These are phyloP conservation scores for Lagenidium sp. DNA, from an alignment of 352 stramenopile species.

Conservation along the genomic window DNA sequence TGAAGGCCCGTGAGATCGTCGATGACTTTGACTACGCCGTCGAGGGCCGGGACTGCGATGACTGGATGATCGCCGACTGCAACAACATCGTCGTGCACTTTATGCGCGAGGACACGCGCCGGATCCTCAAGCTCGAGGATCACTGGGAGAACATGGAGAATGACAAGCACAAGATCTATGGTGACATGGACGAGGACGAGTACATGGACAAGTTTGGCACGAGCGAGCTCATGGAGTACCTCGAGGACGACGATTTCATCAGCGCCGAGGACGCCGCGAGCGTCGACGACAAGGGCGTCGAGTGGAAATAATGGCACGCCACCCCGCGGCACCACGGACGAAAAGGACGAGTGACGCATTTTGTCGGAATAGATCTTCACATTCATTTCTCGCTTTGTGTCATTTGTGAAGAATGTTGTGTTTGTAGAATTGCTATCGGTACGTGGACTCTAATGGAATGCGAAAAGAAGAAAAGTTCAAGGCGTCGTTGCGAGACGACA, in stretches of 20 bases:
- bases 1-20: constrained; percentile 52
- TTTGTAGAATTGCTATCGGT: background rate
- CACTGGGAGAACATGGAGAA: constrained; percentile 83
- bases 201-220: constrained; percentile 86
- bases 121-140: constrained; percentile 67
- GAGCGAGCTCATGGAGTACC: constrained; percentile 78
- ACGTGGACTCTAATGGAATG: background rate
- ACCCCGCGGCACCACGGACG: background rate
- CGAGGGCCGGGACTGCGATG: constrained; percentile 84
- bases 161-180: constrained; percentile 72
- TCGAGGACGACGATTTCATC: constrained; percentile 53
- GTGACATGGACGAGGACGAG: constrained; percentile 75
- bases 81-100: constrained; percentile 88
- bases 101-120: constrained; percentile 66
- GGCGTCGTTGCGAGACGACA: too few relatives aligned
- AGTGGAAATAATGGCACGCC: constrained; percentile 39
- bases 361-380: background rate
- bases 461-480: too few relatives aligned
- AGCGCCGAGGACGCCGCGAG: constrained; percentile 20
- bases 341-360: constrained; percentile 1
- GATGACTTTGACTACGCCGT: constrained; percentile 79
- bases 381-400: background rate
- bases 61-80: constrained; percentile 91
- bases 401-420: background rate
- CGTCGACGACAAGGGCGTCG: constrained; percentile 19